Percentiles rank a stretch among this genome's conserved stretches.
Conservation (phyloP, 768 basidiomycete genomes). For the Tulasnella sp. region DNA sequence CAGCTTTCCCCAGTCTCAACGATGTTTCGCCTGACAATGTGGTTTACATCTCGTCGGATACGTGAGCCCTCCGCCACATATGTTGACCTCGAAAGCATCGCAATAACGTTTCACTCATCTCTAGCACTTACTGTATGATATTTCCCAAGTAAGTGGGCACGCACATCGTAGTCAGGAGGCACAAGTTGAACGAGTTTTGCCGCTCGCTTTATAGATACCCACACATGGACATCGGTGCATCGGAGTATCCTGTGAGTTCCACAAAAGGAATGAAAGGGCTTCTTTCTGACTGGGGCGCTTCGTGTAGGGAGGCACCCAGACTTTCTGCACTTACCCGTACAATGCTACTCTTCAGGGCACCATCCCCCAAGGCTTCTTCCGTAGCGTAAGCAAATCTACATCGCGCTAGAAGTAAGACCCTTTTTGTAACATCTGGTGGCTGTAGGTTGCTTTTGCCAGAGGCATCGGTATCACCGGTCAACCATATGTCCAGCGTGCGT, state of each 20-base stretch:
- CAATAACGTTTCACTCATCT: background rate
- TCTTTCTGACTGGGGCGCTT: no score
- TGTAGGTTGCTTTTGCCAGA: slow-evolving; percentile 15
- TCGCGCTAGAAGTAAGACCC: no score
- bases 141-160: slow-evolving; percentile 15
- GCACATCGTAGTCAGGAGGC: background rate
- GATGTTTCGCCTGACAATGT: slow-evolving; percentile 22
- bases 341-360: slow-evolving; percentile 18
- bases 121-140: slow-evolving; percentile 30
- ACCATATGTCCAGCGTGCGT: slow-evolving; percentile 8
- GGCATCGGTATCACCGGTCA: slow-evolving; percentile 16
- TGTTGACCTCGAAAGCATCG: no score
- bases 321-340: slow-evolving; percentile 22
- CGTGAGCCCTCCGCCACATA: slow-evolving; percentile 22
- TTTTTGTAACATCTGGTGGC: no score
- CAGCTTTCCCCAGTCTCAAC: slow-evolving; percentile 3
- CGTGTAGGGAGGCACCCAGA: slow-evolving; percentile 11
- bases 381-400: background rate
- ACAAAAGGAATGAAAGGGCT: no score
- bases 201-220: background rate
- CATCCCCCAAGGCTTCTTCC: slow-evolving; percentile 18
- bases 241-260: background rate
- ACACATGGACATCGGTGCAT: slow-evolving; percentile 19
- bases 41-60: slow-evolving; percentile 14
- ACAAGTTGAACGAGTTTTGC: background rate